Evolutionary conservation across 352 stramenopile genomes (phyloP), one percentile per base, ranked within the genome.

Genomic region (Phytopythium oedochilum): DNA sequence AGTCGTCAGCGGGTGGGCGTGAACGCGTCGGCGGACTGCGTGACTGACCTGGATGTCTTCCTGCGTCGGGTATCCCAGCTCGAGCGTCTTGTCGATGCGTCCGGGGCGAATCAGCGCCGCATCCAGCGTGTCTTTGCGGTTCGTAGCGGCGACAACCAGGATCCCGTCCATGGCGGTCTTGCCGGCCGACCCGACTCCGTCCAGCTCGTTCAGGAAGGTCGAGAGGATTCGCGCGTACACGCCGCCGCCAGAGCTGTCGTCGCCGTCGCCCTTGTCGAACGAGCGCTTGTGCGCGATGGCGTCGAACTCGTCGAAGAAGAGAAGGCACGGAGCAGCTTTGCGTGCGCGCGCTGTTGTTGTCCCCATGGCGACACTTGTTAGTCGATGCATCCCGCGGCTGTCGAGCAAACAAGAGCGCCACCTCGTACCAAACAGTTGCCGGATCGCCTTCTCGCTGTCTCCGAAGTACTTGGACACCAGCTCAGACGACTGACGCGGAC

Each of bases 221-320:
- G 83, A 94, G 10, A 94, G 58, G 6, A 94, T 82, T 45, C 83
- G 81, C 10, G 81, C 75, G 57, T 92, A 91, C 17, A 94, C 83
- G 44, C 81, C 79, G 38, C 66, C 68, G 17, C 74, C 64, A 50
- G 55, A 63, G 48, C 55, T 69, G 5, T 53, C 60, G 29, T 63
- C 74, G 53, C 57, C 68, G n/a, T 68, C 69, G n/a, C 66, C 65
- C 40, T 58, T 60, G 42, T 59, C 67, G 44, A 89, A 90, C 28
- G 75, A 81, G 2, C 86, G 78, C 51, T 91, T 90, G 60, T 89
- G 73, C 2, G 80, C 73, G 52, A 91, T 91, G n/a, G 80, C 67
- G 60, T 93, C 79, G 59, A 92, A 88, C 40, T 94, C 81, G 55
- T 96, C 86, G 57, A 96, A 94, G 55, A 96, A 92, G 14, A 94